Evolutionary conservation across 345 rosid genomes (phyloP).

Genomic region (Citrus australasica): DNA sequence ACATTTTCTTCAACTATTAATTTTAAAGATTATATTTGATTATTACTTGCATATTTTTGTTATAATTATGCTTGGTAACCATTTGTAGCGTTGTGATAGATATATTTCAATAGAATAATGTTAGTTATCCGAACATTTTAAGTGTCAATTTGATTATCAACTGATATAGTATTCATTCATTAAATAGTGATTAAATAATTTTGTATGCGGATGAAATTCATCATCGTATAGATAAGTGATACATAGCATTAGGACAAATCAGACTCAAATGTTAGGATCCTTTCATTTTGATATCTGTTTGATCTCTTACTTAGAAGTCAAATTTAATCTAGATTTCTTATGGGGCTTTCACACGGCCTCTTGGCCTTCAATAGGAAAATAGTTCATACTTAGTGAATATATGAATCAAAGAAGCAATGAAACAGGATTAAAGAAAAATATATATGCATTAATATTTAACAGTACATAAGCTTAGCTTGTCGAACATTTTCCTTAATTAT

Average conservation of each 20-base stretch:
- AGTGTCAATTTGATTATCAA: too few relatives aligned
- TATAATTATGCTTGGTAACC: conserved; percentile 7
- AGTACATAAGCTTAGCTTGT: neutral
- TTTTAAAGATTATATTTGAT: neutral
- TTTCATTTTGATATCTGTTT: too few relatives aligned
- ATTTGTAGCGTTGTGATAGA: neutral
- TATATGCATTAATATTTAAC: neutral
- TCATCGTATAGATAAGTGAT: too few relatives aligned
- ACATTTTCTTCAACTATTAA: neutral
- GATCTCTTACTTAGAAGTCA: neutral
- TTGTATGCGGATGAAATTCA: too few relatives aligned
- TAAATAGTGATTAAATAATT: too few relatives aligned
- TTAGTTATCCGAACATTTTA: too few relatives aligned
- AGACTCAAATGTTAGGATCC: too few relatives aligned
- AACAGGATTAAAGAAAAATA: neutral
- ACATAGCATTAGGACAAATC: too few relatives aligned
- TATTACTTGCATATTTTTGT: neutral
- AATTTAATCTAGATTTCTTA: neutral
- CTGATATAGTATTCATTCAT: too few relatives aligned
- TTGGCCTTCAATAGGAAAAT: neutral
- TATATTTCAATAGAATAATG: too few relatives aligned
- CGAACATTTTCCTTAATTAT: neutral
- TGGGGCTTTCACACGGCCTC: neutral
- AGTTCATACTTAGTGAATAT: neutral
- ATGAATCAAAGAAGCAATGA: neutral